Base-by-base conservation (phyloP, 2,329 filamentous ascomycete species). In the Cladosporium sp. region DNA sequence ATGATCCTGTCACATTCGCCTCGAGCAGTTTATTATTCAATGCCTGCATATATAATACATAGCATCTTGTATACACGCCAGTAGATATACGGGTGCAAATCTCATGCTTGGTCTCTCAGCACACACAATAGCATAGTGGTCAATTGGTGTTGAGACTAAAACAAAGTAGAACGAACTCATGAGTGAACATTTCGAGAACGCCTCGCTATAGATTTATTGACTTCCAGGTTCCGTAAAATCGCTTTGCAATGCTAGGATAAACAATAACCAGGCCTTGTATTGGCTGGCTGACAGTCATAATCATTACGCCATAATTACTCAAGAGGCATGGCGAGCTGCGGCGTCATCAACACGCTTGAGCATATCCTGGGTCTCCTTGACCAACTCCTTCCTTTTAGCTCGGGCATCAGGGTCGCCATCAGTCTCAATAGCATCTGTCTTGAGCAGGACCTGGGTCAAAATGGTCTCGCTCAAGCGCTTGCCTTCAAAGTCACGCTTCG, bases 361-460 rank as follows among this genome's bases (percentile, higher is more conserved):
- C 43, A 88, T 76, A 11, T 77, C 81, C 71, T 93, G 88, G 3
- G 88, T 86, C 63, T 88, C 81, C 66, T 79, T 84, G n/a, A 93
- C 88, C 52, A 92, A 73, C 59, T 86, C 87, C 76, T 89, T 92
- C 68, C 90, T 78, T 70, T 78, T 83, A 12, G 80, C 74, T 62
- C 89, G 80, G 25, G 88, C 84, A 12, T 87, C 84, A 9, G 77
- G 72, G 64, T 89, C 84, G 5, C 88, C 88, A 50, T 88, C 86
- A 0, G 86, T 87, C 65, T 93, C 88, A 2, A 93, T 84, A 20
- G 82, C 86, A 70, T 94, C 90, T 39, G 91, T 73, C 75, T 92
- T 93, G 63, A 94, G 75, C 38, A 93, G 69, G 2, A 92, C 84
- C 66, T 92, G 88, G 62, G 87, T 84, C 78, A 94, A 79, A 39